Evolutionary conservation across 768 basidiomycete species (phyloP).

Genomic region (Tylopilus felleus): DNA sequence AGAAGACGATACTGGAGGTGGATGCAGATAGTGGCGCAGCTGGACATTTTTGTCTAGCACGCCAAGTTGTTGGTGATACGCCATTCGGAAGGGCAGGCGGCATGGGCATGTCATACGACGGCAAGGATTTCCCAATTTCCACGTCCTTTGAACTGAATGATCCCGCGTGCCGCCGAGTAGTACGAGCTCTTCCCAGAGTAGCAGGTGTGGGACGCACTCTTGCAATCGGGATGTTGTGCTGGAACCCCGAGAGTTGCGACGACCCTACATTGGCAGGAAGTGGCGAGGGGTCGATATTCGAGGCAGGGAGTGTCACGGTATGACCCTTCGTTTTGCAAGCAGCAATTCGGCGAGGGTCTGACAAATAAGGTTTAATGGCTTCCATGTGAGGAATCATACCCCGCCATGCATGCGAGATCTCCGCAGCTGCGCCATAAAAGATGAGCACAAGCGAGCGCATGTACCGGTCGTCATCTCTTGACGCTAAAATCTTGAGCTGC

Average conservation of each 20-base stretch:
- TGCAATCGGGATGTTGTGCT: slow-evolving; percentile 26
- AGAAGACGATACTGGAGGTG: slow-evolving; percentile 16
- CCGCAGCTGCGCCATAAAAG: slow-evolving; percentile 85
- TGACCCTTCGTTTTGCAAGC: slow-evolving; percentile 29
- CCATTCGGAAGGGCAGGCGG: slow-evolving; percentile 27
- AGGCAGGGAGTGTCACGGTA: slow-evolving; percentile 24
- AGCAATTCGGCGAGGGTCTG: slow-evolving; percentile 39
- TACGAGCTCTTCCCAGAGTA: slow-evolving; percentile 44
- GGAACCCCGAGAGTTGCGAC: slow-evolving; percentile 22
- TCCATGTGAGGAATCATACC: slow-evolving; percentile 68
- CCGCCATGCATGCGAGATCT: slow-evolving; percentile 85
- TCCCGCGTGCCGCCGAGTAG: slow-evolving; percentile 81
- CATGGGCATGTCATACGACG: slow-evolving; percentile 51
- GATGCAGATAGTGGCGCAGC: slow-evolving; percentile 36
- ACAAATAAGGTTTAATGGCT: slow-evolving; percentile 62
- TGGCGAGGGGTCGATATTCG: slow-evolving; percentile 24
- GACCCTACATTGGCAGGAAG: slow-evolving; percentile 27
- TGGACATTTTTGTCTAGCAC: slow-evolving; percentile 49
- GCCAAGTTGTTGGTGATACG: slow-evolving; percentile 35
- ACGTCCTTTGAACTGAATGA: slow-evolving; percentile 94
- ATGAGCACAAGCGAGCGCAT: slow-evolving; percentile 82
- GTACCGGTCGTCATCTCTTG: slow-evolving; percentile 80
- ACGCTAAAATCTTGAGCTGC: slow-evolving; percentile 75
- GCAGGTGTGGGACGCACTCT: slow-evolving; percentile 28
- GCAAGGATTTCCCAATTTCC: slow-evolving; percentile 77